phyloP scores from a whole-genome alignment of 108 stramenopile species.

The Pelagomonas calceolata region DNA sequence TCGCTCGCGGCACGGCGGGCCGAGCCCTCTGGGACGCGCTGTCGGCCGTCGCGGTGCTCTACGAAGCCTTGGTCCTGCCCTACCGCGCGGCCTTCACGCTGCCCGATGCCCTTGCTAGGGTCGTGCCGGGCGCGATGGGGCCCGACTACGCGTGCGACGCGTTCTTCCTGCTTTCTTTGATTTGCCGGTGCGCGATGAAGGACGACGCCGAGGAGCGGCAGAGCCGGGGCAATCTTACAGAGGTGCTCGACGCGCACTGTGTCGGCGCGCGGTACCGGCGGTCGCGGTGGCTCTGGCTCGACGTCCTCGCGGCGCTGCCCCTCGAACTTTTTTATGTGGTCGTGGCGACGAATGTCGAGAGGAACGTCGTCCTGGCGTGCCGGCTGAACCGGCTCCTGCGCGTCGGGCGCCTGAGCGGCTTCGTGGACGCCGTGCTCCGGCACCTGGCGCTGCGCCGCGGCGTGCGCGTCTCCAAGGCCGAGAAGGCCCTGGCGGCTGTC shows the following conservation, averaged over 20 bases:
- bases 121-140: not conserved
- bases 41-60: slow-evolving; percentile 20
- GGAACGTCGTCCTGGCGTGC: slow-evolving; percentile 9
- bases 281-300: slow-evolving; percentile 20
- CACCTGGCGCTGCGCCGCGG: not conserved
- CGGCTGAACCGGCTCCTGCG: slow-evolving; percentile 26
- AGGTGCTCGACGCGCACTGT: no score
- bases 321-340: slow-evolving; percentile 4
- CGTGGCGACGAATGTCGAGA: not conserved
- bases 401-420: slow-evolving; percentile 23
- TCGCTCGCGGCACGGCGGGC: not conserved
- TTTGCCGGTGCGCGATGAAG: not conserved
- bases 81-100: slow-evolving; percentile 26
- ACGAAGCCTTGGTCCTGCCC: slow-evolving; percentile 18
- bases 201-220: no score
- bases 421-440: slow-evolving; percentile 16
- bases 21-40: slow-evolving; percentile 32
- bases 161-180: slow-evolving; percentile 37
- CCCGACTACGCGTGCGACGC: slow-evolving; percentile 30
- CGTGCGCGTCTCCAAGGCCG: slow-evolving; percentile 15
- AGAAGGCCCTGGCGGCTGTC: slow-evolving; percentile 22
- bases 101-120: not conserved
- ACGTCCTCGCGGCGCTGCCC: slow-evolving; percentile 26
- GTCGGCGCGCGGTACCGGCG: not conserved
- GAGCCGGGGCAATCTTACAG: no score